Base-by-base conservation (phyloP, 148 eudicot genomes). In the Cornus controversa region DNA sequence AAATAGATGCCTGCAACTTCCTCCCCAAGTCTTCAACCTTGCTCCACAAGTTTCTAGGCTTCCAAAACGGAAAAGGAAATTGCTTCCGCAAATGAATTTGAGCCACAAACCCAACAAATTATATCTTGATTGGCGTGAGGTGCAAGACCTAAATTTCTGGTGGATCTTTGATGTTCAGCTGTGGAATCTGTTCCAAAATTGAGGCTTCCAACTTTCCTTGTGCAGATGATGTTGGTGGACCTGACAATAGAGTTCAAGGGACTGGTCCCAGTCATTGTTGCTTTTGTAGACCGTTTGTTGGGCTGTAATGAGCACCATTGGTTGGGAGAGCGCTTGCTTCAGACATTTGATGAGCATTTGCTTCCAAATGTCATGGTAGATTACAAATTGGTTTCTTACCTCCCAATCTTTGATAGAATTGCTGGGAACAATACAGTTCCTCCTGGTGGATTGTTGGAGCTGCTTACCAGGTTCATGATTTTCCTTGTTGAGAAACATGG, bases 251-350 rank as follows among this genome's bases (percentile, higher is more conserved):
- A 87, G 75, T 88, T 72, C 84, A 89, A 82, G 78, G 94, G 97
- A 83, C 75, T 96, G 85, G 98, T 96, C 29, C 91, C 97, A 29
- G 88, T 93, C 36, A 83, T 89, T 27, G 89, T 89, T 78, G 79
- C 87, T 71, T 86, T 90, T 67, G 57, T 93, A 74, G 91, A 96
- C 75, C 93, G 99, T 42, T 82, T 96, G 69, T 78, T 93, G 80
- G 75, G 80, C 75, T 96, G 99, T 81, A 74, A 85, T 27, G 92
- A 84, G 79, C 99, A 96, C 82, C 73, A 81, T 65, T 91, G 89
- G 89, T 80, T 93, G 84, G 99, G 99, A 67, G 93, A 90, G 75
- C 86, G 86, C 81, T 85, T 96, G 76, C 97, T 96, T 85, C 90
- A 89, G 86, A 90, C 86, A 60, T 82, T 96, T 70, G 92, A 96